Evolutionary conservation across 208 protist species (phyloP), one percentile per base, ranked within the genome.

Genomic region (Phytomonas sp.): DNA sequence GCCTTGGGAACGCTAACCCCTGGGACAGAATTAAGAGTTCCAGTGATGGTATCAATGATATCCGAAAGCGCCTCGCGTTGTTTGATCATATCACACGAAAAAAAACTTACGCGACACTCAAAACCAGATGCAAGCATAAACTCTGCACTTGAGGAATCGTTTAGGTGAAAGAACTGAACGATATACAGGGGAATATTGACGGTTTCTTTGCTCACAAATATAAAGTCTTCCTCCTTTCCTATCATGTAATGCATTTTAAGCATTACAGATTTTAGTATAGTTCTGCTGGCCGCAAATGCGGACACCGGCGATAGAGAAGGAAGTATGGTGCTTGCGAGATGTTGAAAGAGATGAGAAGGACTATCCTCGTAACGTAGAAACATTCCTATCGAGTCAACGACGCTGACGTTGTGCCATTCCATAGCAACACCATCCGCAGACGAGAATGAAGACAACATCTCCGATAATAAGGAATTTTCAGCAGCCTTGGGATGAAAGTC

Each of bases 31-130:
- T 12, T 56, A 5, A 26, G 45, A 56, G 45, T 56, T 56, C 45
- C 45, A 26, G 45, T 56, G 45, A 56, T 56, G 23, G 2, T 56
- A 6, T 56, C 45, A 23, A 56, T 56, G 7, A 56, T 11, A 56
- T 56, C 45, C 19, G 66, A 45, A 31, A 76, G 36, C 19, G 75
- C 67, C 29, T 62, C 71, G 0, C 62, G 65, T 59, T 77, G 82
- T 30, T 60, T 66, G 34, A 56, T 63, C 56, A 62, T 49, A 66
- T 75, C 75, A 66, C 74, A 79, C n/a, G 81, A 42, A 74, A 92
- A 79, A 61, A 85, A 91, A 72, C 81, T 87, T 32, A 92, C 81
- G 19, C 89, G 86, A 59, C 84, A 90, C 75, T 94, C 87, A 67
- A 91, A 87, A 45, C 74, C 82, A 29, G 75, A 77, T 2, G 86